Base-by-base conservation (phyloP, 345 rosid species). In the Eucalyptus cloeziana region DNA sequence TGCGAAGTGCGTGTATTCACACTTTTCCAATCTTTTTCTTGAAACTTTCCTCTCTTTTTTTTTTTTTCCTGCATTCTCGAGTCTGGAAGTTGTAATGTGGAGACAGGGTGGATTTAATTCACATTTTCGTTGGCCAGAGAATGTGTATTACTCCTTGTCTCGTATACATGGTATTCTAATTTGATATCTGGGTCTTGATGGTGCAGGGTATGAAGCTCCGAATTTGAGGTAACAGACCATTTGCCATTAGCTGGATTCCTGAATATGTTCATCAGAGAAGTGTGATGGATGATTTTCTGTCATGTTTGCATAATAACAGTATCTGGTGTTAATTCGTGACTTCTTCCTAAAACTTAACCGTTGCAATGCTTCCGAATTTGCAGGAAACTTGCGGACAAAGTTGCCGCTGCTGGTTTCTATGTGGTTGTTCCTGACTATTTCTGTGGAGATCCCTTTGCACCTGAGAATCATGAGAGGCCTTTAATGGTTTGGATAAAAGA, bases 121-220 rank as follows among this genome's bases (percentile, higher is more conserved):
- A 17, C 86, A 13, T 62, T 62, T 16, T 62, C 33, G 69, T 62
- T 62, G 31, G 33, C 33, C 31, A 62, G 24, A 47, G 25, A 81
- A 44, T 37, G 25, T 81, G 56, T 31, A 45, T 45, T 9, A 16
- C 19, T 85, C 4, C 2, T 62, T 62, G 17, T 49, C 43, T n/a
- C 49, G 49, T 87, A 30, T 10, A 8, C 11, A 15, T 50, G 13
- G 8, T 2, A 83, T 56, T 56, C 62, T 56, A 56, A 44, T 17
- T 64, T 62, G 69, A 54, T 52, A 45, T 47, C 44, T 52, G 58
- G 58, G 19, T 49, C 12, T 52, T 31, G 10, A 14, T 47, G 45
- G 24, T 16, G 92, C 97, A 97, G 99, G 98, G 88, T 97, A 89
- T 90, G 97, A 95, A 92, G 95, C 99, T 92, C 99, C 97, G 87